phyloP scores from a whole-genome alignment of 2,329 filamentous ascomycete species.

The Arthroderma sp. region DNA sequence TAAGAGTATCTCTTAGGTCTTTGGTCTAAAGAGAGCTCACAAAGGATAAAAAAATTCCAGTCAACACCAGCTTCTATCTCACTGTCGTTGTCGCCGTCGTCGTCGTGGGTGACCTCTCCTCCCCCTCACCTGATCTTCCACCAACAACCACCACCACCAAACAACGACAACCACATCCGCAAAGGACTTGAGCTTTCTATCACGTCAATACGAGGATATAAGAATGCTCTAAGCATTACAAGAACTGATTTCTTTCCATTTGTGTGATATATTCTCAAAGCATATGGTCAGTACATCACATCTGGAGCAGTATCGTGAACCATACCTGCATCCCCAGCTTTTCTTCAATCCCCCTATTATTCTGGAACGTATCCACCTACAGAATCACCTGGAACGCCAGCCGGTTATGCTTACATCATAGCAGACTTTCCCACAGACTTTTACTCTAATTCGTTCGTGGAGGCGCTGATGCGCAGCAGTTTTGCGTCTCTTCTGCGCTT shows the following conservation, averaged over 20 bases:
- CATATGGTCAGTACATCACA: not conserved
- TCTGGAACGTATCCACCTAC: not conserved
- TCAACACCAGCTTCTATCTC: too few species aligned
- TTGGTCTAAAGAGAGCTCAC: too few species aligned
- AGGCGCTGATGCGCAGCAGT: constrained; percentile 7
- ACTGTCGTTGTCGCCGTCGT: too few species aligned
- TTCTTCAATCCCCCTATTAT: not conserved
- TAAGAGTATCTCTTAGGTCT: too few species aligned
- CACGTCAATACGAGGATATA: too few species aligned
- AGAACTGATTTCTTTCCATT: not conserved
- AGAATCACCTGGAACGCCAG: not conserved
- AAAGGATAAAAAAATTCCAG: too few species aligned
- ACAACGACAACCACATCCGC: too few species aligned
- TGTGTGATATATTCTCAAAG: not conserved
- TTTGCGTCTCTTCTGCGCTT: constrained; percentile 7
- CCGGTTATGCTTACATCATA: constrained; percentile 6
- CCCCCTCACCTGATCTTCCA: too few species aligned
- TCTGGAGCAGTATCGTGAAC: not conserved
- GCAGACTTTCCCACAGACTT: constrained; percentile 5
- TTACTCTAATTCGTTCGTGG: constrained; percentile 5
- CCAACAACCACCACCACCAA: too few species aligned
- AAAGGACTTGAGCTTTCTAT: too few species aligned
- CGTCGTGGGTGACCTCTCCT: too few species aligned
- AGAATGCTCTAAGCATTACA: not conserved
- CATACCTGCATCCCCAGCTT: not conserved